Conservation (phyloP, 2,329 filamentous ascomycete genomes). For the Venturia nashicola region DNA sequence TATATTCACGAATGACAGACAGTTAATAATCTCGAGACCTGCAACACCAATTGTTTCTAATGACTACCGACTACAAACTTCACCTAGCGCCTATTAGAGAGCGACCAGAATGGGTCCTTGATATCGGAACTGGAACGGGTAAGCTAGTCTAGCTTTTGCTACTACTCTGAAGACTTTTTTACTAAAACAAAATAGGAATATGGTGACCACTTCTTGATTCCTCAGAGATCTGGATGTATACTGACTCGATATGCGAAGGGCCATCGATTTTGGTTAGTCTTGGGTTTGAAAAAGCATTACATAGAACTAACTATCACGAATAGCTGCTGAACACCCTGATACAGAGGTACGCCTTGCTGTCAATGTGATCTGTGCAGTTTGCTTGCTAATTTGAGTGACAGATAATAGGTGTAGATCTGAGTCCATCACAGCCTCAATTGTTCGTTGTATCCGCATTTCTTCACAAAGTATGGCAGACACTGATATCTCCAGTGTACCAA, state of each 20-base stretch:
- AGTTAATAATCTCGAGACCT: conserved; percentile 12
- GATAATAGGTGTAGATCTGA: conserved; percentile 12
- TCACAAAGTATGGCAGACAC: conserved; percentile 15
- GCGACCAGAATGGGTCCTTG: conserved; percentile 18
- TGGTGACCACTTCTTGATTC: background rate
- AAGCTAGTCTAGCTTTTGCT: conserved; percentile 14
- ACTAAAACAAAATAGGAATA: background rate
- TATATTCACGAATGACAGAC: background rate
- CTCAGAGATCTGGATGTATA: background rate
- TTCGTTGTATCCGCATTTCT: background rate
- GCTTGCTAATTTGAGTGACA: background rate
- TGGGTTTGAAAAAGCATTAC: background rate
- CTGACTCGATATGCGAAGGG: conserved; percentile 16
- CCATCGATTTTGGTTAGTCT: conserved; percentile 25
- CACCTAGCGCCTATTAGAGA: conserved; percentile 26
- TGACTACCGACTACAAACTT: conserved; percentile 24
- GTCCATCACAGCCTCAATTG: conserved; percentile 10
- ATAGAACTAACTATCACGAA: background rate
- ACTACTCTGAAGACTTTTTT: background rate
- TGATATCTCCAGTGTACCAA: conserved; percentile 20
- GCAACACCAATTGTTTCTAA: conserved; percentile 24
- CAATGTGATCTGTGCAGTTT: too few species aligned
- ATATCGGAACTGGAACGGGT: conserved; percentile 17
- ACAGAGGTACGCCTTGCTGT: background rate
- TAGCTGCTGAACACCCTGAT: background rate